Evolutionary conservation across 1,284 basidiomycete genomes (phyloP), one percentile per base, ranked within the genome.

Genomic region (Ustilago bromivora): DNA sequence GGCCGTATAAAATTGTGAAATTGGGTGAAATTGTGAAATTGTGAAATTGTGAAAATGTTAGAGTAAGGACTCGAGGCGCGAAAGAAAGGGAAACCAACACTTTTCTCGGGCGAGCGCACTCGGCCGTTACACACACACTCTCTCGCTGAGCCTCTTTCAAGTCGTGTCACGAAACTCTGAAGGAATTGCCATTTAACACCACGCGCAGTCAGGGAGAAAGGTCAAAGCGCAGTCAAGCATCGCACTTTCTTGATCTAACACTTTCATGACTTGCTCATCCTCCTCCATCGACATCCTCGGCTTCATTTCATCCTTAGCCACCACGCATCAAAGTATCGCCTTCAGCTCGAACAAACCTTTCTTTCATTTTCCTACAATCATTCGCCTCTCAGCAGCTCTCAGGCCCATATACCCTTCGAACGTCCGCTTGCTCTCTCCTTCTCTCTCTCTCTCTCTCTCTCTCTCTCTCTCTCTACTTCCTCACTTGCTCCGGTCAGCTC

Each of bases 81-180:
- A 62, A 57, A 53, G 11, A 53, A 19, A 23, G n/a, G 13, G 28
- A 65, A 47, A 58, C 64, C 70, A 71, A 66, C 64, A 51, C 49
- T 51, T 32, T 51, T 40, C 38, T 40, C 38, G 38, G 11, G 15
- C 38, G 10, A 17, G 23, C 23, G 9, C 49, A 71, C 70, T 66
- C 70, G 70, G 64, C 64, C 70, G 64, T 57, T 51, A 32, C 8
- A 6, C 31, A 13, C 43, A 28, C 28, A 23, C 49, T 31, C 17
- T 15, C 9, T 34, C 35, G 31, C 35, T 15, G 9, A n/a, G 34
- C 10, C 38, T 40, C 38, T 35, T 43, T 46, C 11, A 32, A 63
- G 70, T 72, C 70, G 70, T 61, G 70, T 72, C 70, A 66, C 70
- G 70, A 65, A 71, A 71, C 54, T 31, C 35, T 9, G 31, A 35